These are phyloP conservation scores for Cystobasidiaceae sp. DNA, from an alignment of 1,284 basidiomycete species.

Conservation along the genomic window DNA sequence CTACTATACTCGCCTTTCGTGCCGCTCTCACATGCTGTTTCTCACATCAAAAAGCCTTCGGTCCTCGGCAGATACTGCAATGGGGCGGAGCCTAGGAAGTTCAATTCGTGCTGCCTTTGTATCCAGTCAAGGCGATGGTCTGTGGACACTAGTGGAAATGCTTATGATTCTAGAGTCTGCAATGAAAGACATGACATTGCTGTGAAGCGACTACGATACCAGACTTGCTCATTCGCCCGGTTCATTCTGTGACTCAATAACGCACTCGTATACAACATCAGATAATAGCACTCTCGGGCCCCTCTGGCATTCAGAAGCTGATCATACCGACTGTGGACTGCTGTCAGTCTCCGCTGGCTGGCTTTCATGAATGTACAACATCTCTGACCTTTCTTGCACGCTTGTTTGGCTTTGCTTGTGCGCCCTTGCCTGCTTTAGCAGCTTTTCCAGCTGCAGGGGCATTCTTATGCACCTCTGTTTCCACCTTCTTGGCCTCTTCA, in stretches of 20 bases:
- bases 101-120: no score
- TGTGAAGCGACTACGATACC: neutral
- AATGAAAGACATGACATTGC: no score
- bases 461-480: slow-evolving; percentile 32
- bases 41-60: no score
- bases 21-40: no score
- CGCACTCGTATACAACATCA: neutral
- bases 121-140: no score
- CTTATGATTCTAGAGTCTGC: no score
- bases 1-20: no score
- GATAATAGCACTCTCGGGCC: no score
- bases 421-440: neutral
- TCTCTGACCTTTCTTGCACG: slow-evolving; percentile 16
- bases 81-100: no score
- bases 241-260: neutral
- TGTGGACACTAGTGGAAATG: no score
- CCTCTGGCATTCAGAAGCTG: no score
- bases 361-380: neutral
- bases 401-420: slow-evolving; percentile 3
- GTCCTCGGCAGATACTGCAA: no score
- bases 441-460: slow-evolving; percentile 13
- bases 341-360: neutral
- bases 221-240: neutral
- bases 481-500: slow-evolving; percentile 28
- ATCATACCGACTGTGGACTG: neutral